phyloP scores from a whole-genome alignment of 371 early-diverging fungal species.

The Mortierella polycephala region DNA sequence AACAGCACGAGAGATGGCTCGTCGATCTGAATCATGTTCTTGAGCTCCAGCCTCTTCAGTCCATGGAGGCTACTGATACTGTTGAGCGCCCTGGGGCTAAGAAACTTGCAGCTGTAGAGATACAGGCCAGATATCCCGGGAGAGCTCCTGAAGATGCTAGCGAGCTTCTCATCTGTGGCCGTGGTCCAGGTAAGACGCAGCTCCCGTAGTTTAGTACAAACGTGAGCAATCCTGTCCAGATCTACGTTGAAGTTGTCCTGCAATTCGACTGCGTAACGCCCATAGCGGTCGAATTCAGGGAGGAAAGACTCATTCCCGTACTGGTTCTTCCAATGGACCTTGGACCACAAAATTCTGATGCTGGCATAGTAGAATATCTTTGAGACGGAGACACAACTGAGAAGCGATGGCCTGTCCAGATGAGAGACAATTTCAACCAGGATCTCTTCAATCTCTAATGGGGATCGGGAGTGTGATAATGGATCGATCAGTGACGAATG shows the following conservation, averaged over 20 bases:
- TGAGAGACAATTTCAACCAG: slow-evolving; percentile 38
- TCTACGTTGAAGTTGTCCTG: slow-evolving; percentile 47
- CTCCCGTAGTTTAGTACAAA: slow-evolving; percentile 34
- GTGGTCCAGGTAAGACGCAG: slow-evolving; percentile 42
- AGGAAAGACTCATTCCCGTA: slow-evolving; percentile 22
- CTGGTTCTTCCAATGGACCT: slow-evolving; percentile 40
- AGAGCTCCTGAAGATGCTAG: slow-evolving; percentile 18
- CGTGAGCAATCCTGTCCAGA: slow-evolving; percentile 32
- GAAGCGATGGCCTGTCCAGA: slow-evolving; percentile 31
- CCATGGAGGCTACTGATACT: slow-evolving; percentile 12
- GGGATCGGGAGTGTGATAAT: slow-evolving; percentile 7
- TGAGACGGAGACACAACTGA: slow-evolving; percentile 35
- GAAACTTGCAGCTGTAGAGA: slow-evolving; percentile 33
- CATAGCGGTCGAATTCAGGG: slow-evolving; percentile 44
- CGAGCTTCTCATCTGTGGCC: slow-evolving; percentile 20
- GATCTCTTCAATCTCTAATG: slow-evolving; percentile 42
- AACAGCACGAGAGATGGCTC: slow-evolving; percentile 25
- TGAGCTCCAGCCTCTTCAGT: slow-evolving; percentile 32
- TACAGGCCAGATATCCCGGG: slow-evolving; percentile 36
- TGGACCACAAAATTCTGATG: slow-evolving; percentile 34
- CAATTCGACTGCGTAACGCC: slow-evolving; percentile 35
- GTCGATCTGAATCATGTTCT: slow-evolving; percentile 30
- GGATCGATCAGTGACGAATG: too few species aligned
- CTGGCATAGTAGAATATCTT: slow-evolving; percentile 40
- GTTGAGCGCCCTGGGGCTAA: slow-evolving; percentile 16